Evolutionary conservation across 345 rosid species (phyloP).

Genomic region (Citropsis articulata): DNA sequence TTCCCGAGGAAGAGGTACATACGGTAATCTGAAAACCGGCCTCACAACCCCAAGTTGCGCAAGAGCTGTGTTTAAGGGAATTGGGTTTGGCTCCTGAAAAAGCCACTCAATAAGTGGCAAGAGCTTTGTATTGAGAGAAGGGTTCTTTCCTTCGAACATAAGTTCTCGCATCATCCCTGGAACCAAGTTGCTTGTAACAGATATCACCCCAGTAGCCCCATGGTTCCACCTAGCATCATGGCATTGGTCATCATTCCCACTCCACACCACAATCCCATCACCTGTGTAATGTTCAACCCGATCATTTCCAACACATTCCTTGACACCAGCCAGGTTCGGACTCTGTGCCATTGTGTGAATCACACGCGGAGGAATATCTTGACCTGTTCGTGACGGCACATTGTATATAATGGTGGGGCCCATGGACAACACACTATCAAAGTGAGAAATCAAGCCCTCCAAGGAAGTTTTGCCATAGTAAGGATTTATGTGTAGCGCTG

Average conservation of each 20-base stretch:
- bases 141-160: constrained; percentile 64
- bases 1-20: constrained; percentile 60
- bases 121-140: constrained; percentile 54
- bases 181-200: constrained; percentile 73
- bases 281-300: constrained; percentile 58
- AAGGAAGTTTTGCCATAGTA: constrained; percentile 88
- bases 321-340: constrained; percentile 68
- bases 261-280: constrained; percentile 76
- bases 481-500: constrained; percentile 92
- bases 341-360: constrained; percentile 55
- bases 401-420: constrained; percentile 88
- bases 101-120: constrained; percentile 78
- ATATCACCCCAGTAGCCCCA: constrained; percentile 74
- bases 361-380: constrained; percentile 68
- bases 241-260: constrained; percentile 82
- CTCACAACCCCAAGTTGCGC: constrained; percentile 82
- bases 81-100: constrained; percentile 74
- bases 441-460: constrained; percentile 70
- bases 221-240: constrained; percentile 81
- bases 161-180: constrained; percentile 64
- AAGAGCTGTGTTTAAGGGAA: constrained; percentile 83
- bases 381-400: constrained; percentile 78
- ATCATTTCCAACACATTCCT: constrained; percentile 74
- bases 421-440: constrained; percentile 69
- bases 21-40: constrained; percentile 82